These are phyloP conservation scores for Casuarina cunninghamiana DNA, from an alignment of 306 rosid species.

Conservation along the genomic window DNA sequence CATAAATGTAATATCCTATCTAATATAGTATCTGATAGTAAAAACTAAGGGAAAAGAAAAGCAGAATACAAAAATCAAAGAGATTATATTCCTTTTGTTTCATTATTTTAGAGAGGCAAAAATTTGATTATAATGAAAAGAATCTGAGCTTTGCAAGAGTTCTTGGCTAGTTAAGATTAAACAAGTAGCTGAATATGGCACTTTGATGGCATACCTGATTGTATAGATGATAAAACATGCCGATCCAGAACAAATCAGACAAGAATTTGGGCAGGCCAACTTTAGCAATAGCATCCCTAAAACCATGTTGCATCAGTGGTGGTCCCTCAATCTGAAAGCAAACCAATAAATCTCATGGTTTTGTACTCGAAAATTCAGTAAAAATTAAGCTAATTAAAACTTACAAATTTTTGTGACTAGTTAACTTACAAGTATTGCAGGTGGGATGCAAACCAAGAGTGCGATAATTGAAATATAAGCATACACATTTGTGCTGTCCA, in stretches of 20 bases:
- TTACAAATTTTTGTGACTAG: background rate
- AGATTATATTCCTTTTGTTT: no score
- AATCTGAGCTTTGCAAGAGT: no score
- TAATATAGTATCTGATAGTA: no score
- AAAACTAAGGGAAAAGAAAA: no score
- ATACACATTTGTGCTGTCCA: slow-evolving; percentile 76
- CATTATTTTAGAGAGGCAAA: no score
- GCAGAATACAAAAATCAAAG: no score
- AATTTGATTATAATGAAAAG: no score
- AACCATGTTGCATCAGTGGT: slow-evolving; percentile 60
- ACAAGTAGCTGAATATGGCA: background rate
- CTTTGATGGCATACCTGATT: slow-evolving; percentile 54
- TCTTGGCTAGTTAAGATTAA: background rate
- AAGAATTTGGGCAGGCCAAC: slow-evolving; percentile 63
- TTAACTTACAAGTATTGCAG: slow-evolving; percentile 59
- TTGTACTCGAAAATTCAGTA: background rate
- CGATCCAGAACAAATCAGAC: slow-evolving; percentile 72
- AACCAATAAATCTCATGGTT: slow-evolving; percentile 20
- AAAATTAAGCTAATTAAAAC: background rate
- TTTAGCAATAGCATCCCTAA: slow-evolving; percentile 65
- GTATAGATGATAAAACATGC: slow-evolving; percentile 75
- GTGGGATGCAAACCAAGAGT: slow-evolving; percentile 67
- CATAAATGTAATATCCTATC: no score
- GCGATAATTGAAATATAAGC: slow-evolving; percentile 82
- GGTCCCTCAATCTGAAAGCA: slow-evolving; percentile 75